Evolutionary conservation across 371 early-diverging fungal genomes (phyloP).

Genomic region (Mortierella sp.): DNA sequence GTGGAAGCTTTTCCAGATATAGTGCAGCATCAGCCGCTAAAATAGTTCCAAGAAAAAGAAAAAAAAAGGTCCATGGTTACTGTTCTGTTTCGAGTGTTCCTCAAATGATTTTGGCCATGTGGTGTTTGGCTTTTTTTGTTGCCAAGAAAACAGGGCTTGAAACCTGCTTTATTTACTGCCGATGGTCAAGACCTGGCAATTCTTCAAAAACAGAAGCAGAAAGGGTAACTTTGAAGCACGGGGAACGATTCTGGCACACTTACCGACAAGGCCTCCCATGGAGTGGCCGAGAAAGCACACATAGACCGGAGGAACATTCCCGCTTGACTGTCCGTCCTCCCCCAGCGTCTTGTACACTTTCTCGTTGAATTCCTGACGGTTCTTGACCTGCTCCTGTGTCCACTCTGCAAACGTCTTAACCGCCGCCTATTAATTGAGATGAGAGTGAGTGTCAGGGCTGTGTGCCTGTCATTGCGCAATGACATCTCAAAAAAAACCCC

Average conservation of each 20-base stretch:
- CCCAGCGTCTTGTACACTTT: slow-evolving; percentile 22
- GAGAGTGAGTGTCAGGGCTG: too few species aligned
- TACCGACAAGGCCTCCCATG: slow-evolving; percentile 78
- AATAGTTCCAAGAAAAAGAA: neutral
- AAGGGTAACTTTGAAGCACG: neutral
- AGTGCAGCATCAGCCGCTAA: slow-evolving; percentile 74
- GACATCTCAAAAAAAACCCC: neutral
- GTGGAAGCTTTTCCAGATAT: slow-evolving; percentile 31
- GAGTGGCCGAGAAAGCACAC: slow-evolving; percentile 65
- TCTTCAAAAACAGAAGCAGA: neutral
- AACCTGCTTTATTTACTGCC: neutral
- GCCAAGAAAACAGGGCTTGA: neutral
- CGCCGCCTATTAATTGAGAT: slow-evolving; percentile 59
- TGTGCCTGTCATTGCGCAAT: too few species aligned
- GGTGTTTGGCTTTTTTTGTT: slow-evolving; percentile 1
- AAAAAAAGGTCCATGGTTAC: neutral
- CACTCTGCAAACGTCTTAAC: slow-evolving; percentile 64
- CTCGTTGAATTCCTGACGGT: slow-evolving; percentile 45
- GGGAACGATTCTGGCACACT: slow-evolving; percentile 6
- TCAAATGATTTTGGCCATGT: neutral
- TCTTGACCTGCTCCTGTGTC: slow-evolving; percentile 62
- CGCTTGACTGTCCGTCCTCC: slow-evolving; percentile 25
- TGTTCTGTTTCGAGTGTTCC: neutral
- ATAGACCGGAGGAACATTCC: slow-evolving; percentile 53
- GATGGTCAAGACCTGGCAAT: neutral